Base-by-base conservation (phyloP, 176 grass and related monocot genomes). In the Carex pumila region DNA sequence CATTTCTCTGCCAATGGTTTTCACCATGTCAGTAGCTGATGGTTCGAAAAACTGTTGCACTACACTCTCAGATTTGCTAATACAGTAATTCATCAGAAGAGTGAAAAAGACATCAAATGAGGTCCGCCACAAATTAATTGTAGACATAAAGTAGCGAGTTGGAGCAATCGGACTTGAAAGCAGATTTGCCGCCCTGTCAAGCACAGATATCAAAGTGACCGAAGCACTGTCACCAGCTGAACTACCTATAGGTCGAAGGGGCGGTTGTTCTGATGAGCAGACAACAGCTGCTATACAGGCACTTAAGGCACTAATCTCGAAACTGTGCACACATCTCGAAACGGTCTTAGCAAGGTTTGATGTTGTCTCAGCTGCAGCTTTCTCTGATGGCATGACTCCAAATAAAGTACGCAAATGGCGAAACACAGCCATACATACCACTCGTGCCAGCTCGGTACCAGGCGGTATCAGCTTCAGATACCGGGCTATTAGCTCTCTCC, bases 341-440 rank as follows among this genome's bases (percentile, higher is more conserved):
- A 89, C 84, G 34, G 84, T 59, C 4, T 60, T 54, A 47, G 84
- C 79, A 31, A 89, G 84, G 12, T 78, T 83, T 52, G 31, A 73
- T 68, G 79, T 32, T 3, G 61, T 89, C 47, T 86, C 70, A 37
- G 84, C 58, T 12, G 84, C 59, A 85, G 64, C 30, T 36, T 47
- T 79, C 37, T 86, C 88, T 12, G 79, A 41, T 4, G 79, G 37
- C 56, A 83, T 61, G 54, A 61, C 70, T 32, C 88, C 88, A 52
- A 89, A 89, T 71, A 89, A 66, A 62, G 61, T 55, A 37, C 88
- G 71, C n/a, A 89, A 58, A 57, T 89, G 88, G n/a, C 84, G 88
- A 81, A 89, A 89, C 31, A 89, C 52, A 37, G 84, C 88, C 84
- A 89, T 89, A 69, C 88, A 89, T 53, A 82, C 84, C 32, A 89